Conservation (phyloP, 225 moss, liverwort and hornwort species). For the Pleurozium schreberi region DNA sequence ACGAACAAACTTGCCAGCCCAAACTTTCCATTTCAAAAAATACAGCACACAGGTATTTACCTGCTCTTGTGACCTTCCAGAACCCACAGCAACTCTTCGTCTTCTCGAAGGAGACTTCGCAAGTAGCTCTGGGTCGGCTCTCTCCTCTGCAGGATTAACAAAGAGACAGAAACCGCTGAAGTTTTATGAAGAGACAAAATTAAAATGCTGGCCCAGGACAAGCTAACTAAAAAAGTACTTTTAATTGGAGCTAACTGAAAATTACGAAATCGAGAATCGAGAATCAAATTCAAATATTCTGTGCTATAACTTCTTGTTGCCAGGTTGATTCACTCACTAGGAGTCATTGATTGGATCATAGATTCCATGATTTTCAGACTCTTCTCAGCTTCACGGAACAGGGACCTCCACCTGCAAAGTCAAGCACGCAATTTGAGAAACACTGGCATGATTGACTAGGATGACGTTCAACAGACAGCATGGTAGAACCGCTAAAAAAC, state of each 20-base stretch:
- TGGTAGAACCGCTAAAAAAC: background rate
- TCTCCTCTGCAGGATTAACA: constrained; percentile 46
- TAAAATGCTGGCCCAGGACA: background rate
- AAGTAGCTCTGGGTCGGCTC: constrained; percentile 80
- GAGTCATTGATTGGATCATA: constrained; percentile 97
- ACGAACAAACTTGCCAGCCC: background rate
- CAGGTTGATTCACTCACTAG: constrained; percentile 16
- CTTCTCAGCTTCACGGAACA: constrained; percentile 91
- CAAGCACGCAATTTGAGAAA: background rate
- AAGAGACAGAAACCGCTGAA: background rate
- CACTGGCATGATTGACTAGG: background rate
- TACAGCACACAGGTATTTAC: background rate
- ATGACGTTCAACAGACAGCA: background rate
- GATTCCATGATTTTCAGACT: constrained; percentile 95
- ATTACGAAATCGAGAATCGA: background rate
- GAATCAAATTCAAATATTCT: background rate
- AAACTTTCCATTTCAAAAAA: background rate
- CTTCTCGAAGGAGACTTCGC: constrained; percentile 88
- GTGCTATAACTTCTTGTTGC: background rate
- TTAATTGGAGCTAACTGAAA: background rate
- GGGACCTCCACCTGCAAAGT: constrained; percentile 66
- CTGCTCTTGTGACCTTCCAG: constrained; percentile 91
- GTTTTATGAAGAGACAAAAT: background rate
- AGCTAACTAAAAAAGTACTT: background rate
- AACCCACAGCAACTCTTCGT: constrained; percentile 78